Conservation (phyloP, 495 filamentous ascomycete genomes). For the Hypoxylon subgilvum region DNA sequence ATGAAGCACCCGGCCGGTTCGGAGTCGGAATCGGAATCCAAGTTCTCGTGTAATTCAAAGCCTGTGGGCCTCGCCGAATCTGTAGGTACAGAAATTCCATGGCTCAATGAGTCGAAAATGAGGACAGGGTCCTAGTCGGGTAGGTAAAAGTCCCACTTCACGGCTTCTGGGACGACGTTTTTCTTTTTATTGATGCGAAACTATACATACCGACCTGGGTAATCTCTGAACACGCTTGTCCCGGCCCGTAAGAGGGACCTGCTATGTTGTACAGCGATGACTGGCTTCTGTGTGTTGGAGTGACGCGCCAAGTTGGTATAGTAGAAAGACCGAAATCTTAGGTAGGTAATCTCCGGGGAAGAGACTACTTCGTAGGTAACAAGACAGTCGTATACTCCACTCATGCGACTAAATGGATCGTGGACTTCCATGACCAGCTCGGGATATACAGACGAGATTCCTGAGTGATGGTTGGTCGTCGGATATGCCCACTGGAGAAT, state of each 20-base stretch:
- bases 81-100: not conserved
- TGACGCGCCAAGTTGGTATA: slow-evolving; percentile 8
- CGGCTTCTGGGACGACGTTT: not conserved
- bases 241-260: slow-evolving; percentile 10
- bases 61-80: slow-evolving; percentile 7
- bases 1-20: slow-evolving; percentile 9
- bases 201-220: too few species aligned
- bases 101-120: slow-evolving; percentile 3
- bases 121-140: slow-evolving; percentile 2
- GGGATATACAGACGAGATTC: slow-evolving; percentile 11
- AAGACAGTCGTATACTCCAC: slow-evolving; percentile 20
- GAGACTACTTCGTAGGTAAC: slow-evolving; percentile 12
- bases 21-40: slow-evolving; percentile 1
- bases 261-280: slow-evolving; percentile 30
- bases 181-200: too few species aligned
- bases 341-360: slow-evolving; percentile 6
- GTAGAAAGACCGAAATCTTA: not conserved
- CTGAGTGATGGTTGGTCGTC: slow-evolving; percentile 14
- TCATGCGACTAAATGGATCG: slow-evolving; percentile 8
- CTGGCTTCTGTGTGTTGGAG: slow-evolving; percentile 3
- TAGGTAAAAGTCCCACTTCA: slow-evolving; percentile 15
- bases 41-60: slow-evolving; percentile 15
- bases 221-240: slow-evolving; percentile 17
- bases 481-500: slow-evolving; percentile 15
- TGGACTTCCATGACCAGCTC: slow-evolving; percentile 9